These are phyloP conservation scores for Sporothrix sp. DNA, from an alignment of 2,329 filamentous ascomycete genomes.

Conservation along the genomic window DNA sequence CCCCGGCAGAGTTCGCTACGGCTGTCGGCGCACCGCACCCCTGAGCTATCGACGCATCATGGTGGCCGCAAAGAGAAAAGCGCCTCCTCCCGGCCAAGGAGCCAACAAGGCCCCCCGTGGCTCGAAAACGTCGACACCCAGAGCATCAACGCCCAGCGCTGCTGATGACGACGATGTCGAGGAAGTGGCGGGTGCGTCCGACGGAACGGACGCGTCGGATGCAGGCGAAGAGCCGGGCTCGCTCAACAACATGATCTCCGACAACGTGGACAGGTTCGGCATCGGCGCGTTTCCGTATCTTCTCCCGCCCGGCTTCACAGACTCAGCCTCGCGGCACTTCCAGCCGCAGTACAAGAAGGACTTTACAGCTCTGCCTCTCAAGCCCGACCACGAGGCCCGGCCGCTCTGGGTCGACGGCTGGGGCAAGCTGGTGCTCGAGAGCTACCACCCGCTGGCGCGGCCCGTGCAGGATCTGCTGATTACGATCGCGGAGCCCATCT, in stretches of 20 bases:
- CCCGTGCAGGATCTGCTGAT: constrained; percentile 92
- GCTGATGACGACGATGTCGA: neutral
- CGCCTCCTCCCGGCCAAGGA: neutral
- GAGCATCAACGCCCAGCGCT: neutral
- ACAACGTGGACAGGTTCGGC: neutral
- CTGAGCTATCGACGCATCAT: neutral
- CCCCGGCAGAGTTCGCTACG: too few relatives aligned
- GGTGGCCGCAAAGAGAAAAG: neutral
- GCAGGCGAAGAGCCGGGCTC: neutral
- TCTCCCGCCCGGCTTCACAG: constrained; percentile 15
- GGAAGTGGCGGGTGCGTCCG: neutral
- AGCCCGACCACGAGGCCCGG: neutral
- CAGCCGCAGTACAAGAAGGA: neutral
- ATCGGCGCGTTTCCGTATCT: neutral
- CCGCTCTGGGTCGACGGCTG: neutral
- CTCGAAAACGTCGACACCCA: neutral
- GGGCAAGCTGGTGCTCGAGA: constrained; percentile 59
- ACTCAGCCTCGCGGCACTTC: constrained; percentile 13
- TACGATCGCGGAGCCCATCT: constrained; percentile 88
- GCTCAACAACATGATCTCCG: neutral
- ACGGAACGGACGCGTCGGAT: neutral
- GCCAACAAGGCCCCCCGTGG: neutral
- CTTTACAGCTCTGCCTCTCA: neutral
- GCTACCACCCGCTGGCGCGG: constrained; percentile 77
- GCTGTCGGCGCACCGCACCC: too few relatives aligned